phyloP scores from a whole-genome alignment of 1,284 basidiomycete species.

The Kalmanozyma brasiliensis region DNA sequence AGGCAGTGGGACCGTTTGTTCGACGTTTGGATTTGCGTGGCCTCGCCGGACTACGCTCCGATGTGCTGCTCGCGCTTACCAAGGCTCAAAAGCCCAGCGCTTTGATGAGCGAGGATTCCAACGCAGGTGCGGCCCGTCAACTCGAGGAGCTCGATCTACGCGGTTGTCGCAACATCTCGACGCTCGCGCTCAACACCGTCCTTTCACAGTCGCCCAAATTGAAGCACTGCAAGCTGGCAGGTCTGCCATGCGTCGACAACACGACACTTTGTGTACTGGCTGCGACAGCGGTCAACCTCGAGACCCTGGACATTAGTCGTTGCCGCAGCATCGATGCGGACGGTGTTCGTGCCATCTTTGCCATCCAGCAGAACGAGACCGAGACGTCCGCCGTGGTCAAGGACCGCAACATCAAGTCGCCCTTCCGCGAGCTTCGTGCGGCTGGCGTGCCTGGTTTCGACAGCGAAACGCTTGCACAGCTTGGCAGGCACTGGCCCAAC shows the following conservation, averaged over 20 bases:
- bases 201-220: constrained; percentile 77
- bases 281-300: constrained; percentile 73
- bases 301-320: constrained; percentile 77
- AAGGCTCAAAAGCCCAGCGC: constrained; percentile 30
- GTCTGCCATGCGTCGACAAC: constrained; percentile 76
- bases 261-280: constrained; percentile 78
- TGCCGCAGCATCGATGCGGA: constrained; percentile 78
- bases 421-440: constrained; percentile 71
- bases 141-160: constrained; percentile 75
- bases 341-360: constrained; percentile 70
- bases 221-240: constrained; percentile 75
- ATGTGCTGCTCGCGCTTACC: constrained; percentile 28
- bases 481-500: constrained; percentile 70
- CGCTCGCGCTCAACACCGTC: constrained; percentile 77
- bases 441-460: constrained; percentile 76
- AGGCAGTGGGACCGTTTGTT: constrained; percentile 74
- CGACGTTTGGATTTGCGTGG: constrained; percentile 76
- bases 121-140: constrained; percentile 22
- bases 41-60: constrained; percentile 71
- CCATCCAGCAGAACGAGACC: constrained; percentile 22
- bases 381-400: constrained; percentile 15
- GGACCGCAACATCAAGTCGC: constrained; percentile 30
- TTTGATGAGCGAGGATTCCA: constrained; percentile 4
- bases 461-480: constrained; percentile 72
- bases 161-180: constrained; percentile 77